phyloP scores from a whole-genome alignment of 495 filamentous ascomycete species.

The Tirmania nivea region DNA sequence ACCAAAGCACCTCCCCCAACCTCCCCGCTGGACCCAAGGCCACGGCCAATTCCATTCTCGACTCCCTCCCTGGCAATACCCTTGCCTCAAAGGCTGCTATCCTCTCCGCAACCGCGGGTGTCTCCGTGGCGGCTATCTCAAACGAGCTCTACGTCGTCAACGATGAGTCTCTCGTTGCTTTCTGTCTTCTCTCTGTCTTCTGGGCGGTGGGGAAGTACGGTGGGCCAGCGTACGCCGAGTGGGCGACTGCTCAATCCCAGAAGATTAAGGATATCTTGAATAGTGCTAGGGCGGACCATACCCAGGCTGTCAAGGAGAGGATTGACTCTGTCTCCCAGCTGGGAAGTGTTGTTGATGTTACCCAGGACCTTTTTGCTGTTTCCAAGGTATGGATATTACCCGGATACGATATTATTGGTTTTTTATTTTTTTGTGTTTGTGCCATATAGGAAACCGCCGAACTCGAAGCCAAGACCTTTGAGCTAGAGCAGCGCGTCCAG shows the following conservation, averaged over 20 bases:
- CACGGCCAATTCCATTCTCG: constrained; percentile 87
- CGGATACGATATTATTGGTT: not conserved
- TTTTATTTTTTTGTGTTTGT: constrained; percentile 4
- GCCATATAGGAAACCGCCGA: constrained; percentile 70
- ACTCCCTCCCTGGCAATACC: constrained; percentile 64
- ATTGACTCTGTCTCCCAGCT: constrained; percentile 88
- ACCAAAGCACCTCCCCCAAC: constrained; percentile 45
- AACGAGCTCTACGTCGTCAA: constrained; percentile 99
- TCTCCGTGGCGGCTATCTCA: constrained; percentile 86
- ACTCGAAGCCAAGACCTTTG: constrained; percentile 85
- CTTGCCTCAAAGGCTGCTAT: constrained; percentile 88
- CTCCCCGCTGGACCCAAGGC: constrained; percentile 69
- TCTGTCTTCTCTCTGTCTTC: constrained; percentile 79
- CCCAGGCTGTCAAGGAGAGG: constrained; percentile 73
- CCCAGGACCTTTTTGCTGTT: constrained; percentile 88
- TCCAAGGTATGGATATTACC: constrained; percentile 53
- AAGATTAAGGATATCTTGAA: constrained; percentile 89
- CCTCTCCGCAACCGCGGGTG: constrained; percentile 74
- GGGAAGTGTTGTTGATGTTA: constrained; percentile 79
- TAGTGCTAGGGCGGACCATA: constrained; percentile 80
- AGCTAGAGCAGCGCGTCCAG: constrained; percentile 86
- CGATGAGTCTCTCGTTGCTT: constrained; percentile 81
- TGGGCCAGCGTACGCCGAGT: constrained; percentile 76
- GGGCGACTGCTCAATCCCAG: constrained; percentile 65
- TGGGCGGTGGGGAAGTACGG: constrained; percentile 71